Evolutionary conservation across 768 basidiomycete genomes (phyloP).

Genomic region (Chalciporus pseudorubinellus): DNA sequence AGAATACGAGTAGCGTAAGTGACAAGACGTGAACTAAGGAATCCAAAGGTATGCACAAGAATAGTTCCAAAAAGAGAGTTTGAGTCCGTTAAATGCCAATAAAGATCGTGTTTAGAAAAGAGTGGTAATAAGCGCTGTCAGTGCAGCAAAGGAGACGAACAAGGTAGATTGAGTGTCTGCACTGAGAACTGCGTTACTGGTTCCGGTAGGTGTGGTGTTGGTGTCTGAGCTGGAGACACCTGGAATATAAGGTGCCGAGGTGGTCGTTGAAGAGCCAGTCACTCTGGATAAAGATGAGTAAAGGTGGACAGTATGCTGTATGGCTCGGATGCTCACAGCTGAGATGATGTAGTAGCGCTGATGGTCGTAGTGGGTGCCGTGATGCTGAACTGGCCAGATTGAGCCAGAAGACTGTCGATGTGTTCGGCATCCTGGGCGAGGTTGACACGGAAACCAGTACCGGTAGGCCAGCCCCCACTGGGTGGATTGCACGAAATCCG

Average conservation of each 20-base stretch:
- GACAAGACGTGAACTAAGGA: background rate
- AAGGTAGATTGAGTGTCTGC: slow-evolving; percentile 32
- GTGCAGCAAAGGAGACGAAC: slow-evolving; percentile 34
- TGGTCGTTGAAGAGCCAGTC: background rate
- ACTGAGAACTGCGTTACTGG: slow-evolving; percentile 31
- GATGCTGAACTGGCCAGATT: slow-evolving; percentile 64
- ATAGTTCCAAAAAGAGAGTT: background rate
- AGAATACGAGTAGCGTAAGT: background rate
- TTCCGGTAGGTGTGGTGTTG: slow-evolving; percentile 25
- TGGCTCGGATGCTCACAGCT: slow-evolving; percentile 17
- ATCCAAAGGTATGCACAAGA: background rate
- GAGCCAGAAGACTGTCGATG: slow-evolving; percentile 59
- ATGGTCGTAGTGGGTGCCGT: slow-evolving; percentile 19
- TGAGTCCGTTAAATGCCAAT: background rate
- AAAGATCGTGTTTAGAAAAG: slow-evolving; percentile 16
- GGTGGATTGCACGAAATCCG: slow-evolving; percentile 49
- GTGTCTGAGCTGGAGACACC: slow-evolving; percentile 25
- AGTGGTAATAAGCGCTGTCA: slow-evolving; percentile 33
- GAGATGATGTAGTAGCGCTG: slow-evolving; percentile 14
- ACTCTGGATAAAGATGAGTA: slow-evolving; percentile 9
- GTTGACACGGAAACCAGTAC: slow-evolving; percentile 67
- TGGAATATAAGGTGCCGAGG: slow-evolving; percentile 32
- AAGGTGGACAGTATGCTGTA: background rate
- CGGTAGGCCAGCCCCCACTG: slow-evolving; percentile 63
- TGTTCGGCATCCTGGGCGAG: slow-evolving; percentile 50